Base-by-base conservation (phyloP, 2,329 filamentous ascomycete genomes). In the Penicillium hesseltinei region DNA sequence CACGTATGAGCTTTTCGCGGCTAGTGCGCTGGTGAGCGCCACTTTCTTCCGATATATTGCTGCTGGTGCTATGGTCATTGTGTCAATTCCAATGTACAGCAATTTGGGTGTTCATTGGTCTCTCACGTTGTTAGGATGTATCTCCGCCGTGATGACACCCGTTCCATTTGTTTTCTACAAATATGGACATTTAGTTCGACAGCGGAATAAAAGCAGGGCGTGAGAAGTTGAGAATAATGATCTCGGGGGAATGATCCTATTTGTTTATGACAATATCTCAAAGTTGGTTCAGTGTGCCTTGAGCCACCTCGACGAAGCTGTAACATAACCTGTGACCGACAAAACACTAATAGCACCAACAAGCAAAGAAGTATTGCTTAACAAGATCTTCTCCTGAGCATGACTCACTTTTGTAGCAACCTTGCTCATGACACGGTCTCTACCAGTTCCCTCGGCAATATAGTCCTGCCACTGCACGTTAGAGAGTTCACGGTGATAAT, bases 291-390 rank as follows among this genome's bases (percentile, higher is more conserved):
- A 62, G 35, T 33, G 43, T 2, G 40, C 27, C 25, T 45, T 60
- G 3, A 48, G 17, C 11, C 54, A 17, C 17, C 25, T 57, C 7
- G 62, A 46, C 15, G 53, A 43, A 51, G 56, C 48, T 1, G 49
- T 17, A 6, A 64, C 38, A 27, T 63, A 66, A 6, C 60, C 68
- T 8, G 54, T 60, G 3, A 88, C 71, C 84, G 92, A 68, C 90
- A 90, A 36, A 10, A 61, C 45, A 88, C 91, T 53, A 84, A 90
- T 21, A 87, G 89, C 17, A 86, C 90, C 58, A 88, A 94, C 75
- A 88, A 95, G 54, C 61, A 74, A 56, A 1, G 69, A 67, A 15
- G 61, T 53, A 39, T 71, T 65, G 47, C 69, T 67, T 3, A 77
- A 56, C 6, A 69, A 60, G 4, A 67, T 69, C 56, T 77, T 72